phyloP scores from a whole-genome alignment of 129 eudicot genomes.

The Scalesia atractyloides region DNA sequence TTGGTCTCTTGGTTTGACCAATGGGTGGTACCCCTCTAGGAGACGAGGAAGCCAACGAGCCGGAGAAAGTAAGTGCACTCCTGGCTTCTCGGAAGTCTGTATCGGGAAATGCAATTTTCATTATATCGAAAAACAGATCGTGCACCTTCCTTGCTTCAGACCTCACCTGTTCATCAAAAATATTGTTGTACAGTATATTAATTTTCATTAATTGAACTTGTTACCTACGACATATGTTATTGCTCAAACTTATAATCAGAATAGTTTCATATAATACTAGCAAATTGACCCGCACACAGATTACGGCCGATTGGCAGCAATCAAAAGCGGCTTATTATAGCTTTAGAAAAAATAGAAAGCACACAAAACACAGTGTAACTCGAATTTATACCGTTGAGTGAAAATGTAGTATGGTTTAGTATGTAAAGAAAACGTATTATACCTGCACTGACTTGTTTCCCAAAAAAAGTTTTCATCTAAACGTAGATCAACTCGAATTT shows the following conservation, averaged over 20 bases:
- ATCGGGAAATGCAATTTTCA: constrained; percentile 70
- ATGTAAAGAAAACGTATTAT: no score
- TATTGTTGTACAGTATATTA: background rate
- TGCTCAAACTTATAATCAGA: background rate
- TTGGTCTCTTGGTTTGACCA: constrained; percentile 59
- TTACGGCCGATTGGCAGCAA: no score
- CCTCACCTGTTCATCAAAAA: constrained; percentile 62
- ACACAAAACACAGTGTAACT: no score
- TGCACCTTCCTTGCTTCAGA: constrained; percentile 93
- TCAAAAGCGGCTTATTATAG: no score
- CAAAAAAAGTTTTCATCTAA: no score
- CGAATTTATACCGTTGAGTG: no score
- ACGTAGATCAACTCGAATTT: no score
- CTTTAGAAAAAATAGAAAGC: no score
- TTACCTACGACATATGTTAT: background rate
- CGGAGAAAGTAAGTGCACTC: constrained; percentile 65
- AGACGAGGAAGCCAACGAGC: constrained; percentile 53
- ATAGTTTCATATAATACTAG: no score
- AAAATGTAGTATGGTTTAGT: no score
- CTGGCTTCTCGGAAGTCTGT: constrained; percentile 85
- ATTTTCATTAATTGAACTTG: background rate
- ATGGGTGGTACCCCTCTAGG: constrained; percentile 42
- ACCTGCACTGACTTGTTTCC: no score
- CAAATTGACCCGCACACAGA: no score
- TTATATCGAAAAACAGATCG: constrained; percentile 85